phyloP scores from a whole-genome alignment of 129 eudicot genomes.

The Apium graveolens region DNA sequence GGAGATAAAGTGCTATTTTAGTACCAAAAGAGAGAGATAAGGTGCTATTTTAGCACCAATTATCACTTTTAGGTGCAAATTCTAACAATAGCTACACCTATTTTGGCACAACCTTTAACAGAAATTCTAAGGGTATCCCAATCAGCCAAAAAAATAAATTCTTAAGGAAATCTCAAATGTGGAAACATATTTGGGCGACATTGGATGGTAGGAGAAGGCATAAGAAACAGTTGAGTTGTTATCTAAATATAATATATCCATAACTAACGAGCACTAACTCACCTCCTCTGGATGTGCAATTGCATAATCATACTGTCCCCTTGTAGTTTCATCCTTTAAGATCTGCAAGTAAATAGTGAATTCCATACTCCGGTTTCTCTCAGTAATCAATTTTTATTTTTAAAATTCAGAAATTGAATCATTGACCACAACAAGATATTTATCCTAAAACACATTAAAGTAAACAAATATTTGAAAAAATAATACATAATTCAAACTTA shows the following conservation, averaged over 20 bases:
- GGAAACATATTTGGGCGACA: background rate
- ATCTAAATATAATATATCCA: background rate
- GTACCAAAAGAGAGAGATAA: no score
- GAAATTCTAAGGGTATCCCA: background rate
- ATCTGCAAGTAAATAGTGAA: constrained; percentile 33
- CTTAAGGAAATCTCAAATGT: background rate
- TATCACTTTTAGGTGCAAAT: no score
- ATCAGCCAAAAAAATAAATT: background rate
- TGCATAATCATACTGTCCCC: constrained; percentile 96
- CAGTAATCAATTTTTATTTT: background rate
- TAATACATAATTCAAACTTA: background rate
- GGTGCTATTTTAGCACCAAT: no score
- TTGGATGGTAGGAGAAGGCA: background rate
- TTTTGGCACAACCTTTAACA: no score
- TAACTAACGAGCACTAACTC: constrained; percentile 10
- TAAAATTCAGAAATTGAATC: background rate
- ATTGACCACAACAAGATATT: background rate
- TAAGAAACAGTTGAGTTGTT: background rate
- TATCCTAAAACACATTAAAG: background rate
- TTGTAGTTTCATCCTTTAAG: constrained; percentile 81
- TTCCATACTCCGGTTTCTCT: background rate
- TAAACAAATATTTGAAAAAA: background rate
- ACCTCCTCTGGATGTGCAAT: constrained; percentile 99
- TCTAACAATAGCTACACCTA: no score
- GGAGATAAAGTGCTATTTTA: no score